A percentile compares a stretch with the other conserved stretches of the same genome.
Conservation (phyloP, 768 basidiomycete genomes). For the Boletus rubropictus region DNA sequence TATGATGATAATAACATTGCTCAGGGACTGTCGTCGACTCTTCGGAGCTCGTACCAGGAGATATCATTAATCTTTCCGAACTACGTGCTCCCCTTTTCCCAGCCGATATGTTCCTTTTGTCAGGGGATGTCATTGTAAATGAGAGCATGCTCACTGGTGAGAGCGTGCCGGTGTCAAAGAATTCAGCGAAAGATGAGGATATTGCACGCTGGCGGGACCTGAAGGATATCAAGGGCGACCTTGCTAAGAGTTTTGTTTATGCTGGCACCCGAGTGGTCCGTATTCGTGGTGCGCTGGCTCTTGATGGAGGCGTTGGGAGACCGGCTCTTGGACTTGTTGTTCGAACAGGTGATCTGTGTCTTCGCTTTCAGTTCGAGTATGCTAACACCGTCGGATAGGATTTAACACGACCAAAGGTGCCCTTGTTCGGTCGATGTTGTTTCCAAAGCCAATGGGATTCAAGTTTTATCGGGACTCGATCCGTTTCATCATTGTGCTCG, state of each 20-base stretch:
- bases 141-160: constrained; percentile 99
- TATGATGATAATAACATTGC: constrained; percentile 2
- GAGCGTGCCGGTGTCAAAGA: constrained; percentile 93
- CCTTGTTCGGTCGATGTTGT: constrained; percentile 93
- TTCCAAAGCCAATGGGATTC: constrained; percentile 97
- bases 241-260: constrained; percentile 80
- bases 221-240: constrained; percentile 53
- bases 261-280: constrained; percentile 88
- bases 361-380: neutral
- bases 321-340: constrained; percentile 81
- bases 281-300: constrained; percentile 56
- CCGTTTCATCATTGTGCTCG: constrained; percentile 85
- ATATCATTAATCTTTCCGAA: constrained; percentile 83
- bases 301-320: constrained; percentile 46
- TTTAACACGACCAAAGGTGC: constrained; percentile 99
- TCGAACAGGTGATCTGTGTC: constrained; percentile 60
- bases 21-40: constrained; percentile 73
- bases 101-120: constrained; percentile 86
- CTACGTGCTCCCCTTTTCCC: constrained; percentile 71
- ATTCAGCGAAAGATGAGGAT: constrained; percentile 75
- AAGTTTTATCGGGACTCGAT: constrained; percentile 95
- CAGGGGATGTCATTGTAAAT: constrained; percentile 96
- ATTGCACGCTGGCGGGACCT: constrained; percentile 64
- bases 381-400: constrained; percentile 38
- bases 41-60: constrained; percentile 80